A percentile compares a stretch with the other conserved stretches of the same genome.
Conservation (phyloP, 495 filamentous ascomycete genomes). For the Lepraria neglecta region DNA sequence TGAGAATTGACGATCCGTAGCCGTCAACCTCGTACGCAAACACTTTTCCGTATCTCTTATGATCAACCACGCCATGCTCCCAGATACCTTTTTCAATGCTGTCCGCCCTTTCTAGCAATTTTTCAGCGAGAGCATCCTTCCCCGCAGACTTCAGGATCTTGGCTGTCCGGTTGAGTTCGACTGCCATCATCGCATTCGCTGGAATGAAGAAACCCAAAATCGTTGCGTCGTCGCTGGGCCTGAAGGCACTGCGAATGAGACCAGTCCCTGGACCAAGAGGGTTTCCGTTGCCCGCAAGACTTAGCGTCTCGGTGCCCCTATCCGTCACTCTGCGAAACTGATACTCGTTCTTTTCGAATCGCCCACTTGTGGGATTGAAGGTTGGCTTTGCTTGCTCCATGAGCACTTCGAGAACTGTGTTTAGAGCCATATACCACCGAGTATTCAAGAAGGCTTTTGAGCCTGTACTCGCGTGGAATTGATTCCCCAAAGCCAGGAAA, state of each 20-base stretch:
- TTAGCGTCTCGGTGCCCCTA: conserved; percentile 85
- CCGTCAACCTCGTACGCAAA: conserved; percentile 98
- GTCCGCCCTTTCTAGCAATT: conserved; percentile 56
- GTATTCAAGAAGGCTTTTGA: conserved; percentile 70
- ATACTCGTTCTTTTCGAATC: conserved; percentile 67
- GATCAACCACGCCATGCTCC: conserved; percentile 83
- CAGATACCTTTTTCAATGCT: conserved; percentile 70
- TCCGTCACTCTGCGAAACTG: conserved; percentile 76
- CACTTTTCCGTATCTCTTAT: conserved; percentile 76
- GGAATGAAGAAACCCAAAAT: conserved; percentile 95
- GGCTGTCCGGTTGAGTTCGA: conserved; percentile 76
- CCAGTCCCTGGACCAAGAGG: conserved; percentile 80
- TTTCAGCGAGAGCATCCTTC: conserved; percentile 46
- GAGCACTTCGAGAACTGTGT: conserved; percentile 65
- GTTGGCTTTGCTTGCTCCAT: conserved; percentile 74
- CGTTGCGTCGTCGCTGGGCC: conserved; percentile 96
- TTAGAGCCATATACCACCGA: conserved; percentile 74
- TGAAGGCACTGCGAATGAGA: conserved; percentile 84
- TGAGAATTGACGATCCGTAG: conserved; percentile 81
- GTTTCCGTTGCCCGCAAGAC: conserved; percentile 76
- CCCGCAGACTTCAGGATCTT: conserved; percentile 56
- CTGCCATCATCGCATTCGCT: conserved; percentile 90
- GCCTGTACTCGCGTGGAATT: conserved; percentile 74
- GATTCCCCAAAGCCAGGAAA: conserved; percentile 79
- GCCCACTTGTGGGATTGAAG: conserved; percentile 59